These are phyloP conservation scores for Asterophora lycoperdoides DNA, from an alignment of 768 basidiomycete genomes.

Conservation along the genomic window DNA sequence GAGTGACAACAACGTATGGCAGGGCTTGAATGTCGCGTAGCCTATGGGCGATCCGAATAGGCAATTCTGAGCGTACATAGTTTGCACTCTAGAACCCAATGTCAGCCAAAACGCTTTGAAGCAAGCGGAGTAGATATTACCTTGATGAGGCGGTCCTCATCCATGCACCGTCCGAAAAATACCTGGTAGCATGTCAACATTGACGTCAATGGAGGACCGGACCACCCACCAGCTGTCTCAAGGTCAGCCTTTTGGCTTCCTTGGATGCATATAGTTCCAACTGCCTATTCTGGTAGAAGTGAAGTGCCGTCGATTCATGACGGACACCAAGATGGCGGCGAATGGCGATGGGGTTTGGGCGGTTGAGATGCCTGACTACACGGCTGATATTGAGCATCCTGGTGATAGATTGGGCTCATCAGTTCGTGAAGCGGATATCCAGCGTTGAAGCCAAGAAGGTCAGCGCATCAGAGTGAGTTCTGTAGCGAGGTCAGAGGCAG, in stretches of 20 bases:
- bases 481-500: not conserved
- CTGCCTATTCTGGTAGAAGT: constrained; percentile 82
- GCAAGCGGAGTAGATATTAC: constrained; percentile 29
- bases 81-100: constrained; percentile 64
- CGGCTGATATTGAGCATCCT: constrained; percentile 12
- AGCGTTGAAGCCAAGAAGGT: not conserved
- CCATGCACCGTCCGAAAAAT: constrained; percentile 83
- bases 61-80: constrained; percentile 86
- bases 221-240: constrained; percentile 68
- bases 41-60: constrained; percentile 83
- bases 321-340: constrained; percentile 9
- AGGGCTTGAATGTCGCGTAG: constrained; percentile 82
- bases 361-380: constrained; percentile 6
- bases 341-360: not conserved
- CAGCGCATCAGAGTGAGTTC: not conserved
- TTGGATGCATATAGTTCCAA: constrained; percentile 77
- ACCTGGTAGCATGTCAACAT: constrained; percentile 41
- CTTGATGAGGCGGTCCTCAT: constrained; percentile 72
- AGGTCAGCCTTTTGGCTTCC: constrained; percentile 64
- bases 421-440: not conserved
- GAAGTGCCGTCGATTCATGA: constrained; percentile 36
- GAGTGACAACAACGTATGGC: constrained; percentile 83
- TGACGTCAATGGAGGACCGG: not conserved
- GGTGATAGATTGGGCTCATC: constrained; percentile 4
- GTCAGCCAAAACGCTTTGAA: not conserved